Conservation (phyloP, 805 yeast species). For the Yamadazyma akitaensis region DNA sequence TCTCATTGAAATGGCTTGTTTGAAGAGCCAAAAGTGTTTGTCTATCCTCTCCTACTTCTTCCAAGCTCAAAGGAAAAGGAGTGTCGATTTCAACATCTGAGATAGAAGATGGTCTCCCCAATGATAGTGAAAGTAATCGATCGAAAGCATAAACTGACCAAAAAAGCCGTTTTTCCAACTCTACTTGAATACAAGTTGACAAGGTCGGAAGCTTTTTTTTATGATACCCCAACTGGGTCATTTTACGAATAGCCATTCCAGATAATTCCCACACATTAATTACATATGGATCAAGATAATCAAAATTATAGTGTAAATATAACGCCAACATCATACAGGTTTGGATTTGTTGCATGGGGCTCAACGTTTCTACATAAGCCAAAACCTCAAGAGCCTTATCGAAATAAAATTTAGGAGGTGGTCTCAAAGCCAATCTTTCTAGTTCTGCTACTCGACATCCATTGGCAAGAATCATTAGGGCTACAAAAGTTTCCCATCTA, state of each 20-base stretch:
- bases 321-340: conserved; percentile 10
- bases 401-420: conserved; percentile 9
- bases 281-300: conserved; percentile 7
- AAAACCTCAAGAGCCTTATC: conserved; percentile 7
- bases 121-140: conserved; percentile 9
- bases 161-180: conserved; percentile 9
- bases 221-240: conserved; percentile 12
- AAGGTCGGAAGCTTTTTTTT: conserved; percentile 7
- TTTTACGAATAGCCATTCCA: conserved; percentile 11
- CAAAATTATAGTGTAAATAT: conserved; percentile 8
- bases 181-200: conserved; percentile 7
- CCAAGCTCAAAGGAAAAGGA: conserved; percentile 10
- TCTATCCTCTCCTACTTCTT: neutral
- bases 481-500: conserved; percentile 10
- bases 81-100: conserved; percentile 9
- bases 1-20: neutral
- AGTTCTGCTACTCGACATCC: conserved; percentile 10
- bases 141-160: conserved; percentile 13
- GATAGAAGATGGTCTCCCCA: conserved; percentile 11
- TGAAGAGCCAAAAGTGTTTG: neutral
- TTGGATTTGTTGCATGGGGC: conserved; percentile 9
- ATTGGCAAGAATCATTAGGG: conserved; percentile 7
- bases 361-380: neutral
- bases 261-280: conserved; percentile 11
- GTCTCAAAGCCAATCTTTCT: conserved; percentile 3